Conservation (phyloP, 768 basidiomycete genomes). For the Amanita muscaria region DNA sequence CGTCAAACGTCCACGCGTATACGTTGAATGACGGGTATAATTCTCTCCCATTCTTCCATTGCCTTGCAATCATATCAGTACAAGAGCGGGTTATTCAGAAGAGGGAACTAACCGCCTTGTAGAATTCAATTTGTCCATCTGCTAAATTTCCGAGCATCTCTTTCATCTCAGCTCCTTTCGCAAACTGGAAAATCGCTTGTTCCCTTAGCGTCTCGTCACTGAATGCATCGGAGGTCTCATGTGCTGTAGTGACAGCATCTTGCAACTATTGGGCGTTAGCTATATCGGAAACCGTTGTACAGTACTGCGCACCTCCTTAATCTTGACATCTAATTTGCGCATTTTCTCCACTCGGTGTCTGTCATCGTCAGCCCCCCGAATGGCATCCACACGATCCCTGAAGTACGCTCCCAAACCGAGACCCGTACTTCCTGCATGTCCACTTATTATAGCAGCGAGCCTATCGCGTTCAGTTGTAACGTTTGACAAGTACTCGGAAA, state of each 20-base stretch:
- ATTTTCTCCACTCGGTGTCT: slow-evolving; percentile 89
- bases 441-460: slow-evolving; percentile 79
- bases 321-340: slow-evolving; percentile 85
- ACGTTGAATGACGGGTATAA: slow-evolving; percentile 87
- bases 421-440: slow-evolving; percentile 80
- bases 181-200: slow-evolving; percentile 80
- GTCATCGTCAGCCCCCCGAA: slow-evolving; percentile 91
- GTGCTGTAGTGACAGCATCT: slow-evolving; percentile 91
- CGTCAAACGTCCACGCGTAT: slow-evolving; percentile 85
- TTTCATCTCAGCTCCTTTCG: slow-evolving; percentile 96
- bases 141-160: slow-evolving; percentile 84
- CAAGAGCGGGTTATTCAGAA: neutral
- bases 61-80: slow-evolving; percentile 35
- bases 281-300: slow-evolving; percentile 1
- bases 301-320: slow-evolving; percentile 70
- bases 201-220: slow-evolving; percentile 92
- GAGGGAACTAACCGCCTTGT: slow-evolving; percentile 53
- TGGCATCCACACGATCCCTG: slow-evolving; percentile 84
- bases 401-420: slow-evolving; percentile 84
- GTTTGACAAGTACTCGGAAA: slow-evolving; percentile 90
- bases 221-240: slow-evolving; percentile 94
- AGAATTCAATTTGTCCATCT: slow-evolving; percentile 93
- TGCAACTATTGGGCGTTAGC: slow-evolving; percentile 53
- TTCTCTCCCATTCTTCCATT: slow-evolving; percentile 96
- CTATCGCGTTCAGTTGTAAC: slow-evolving; percentile 90